Base-by-base conservation (phyloP, 2,329 filamentous ascomycete genomes). In the Neonectria hederae region DNA sequence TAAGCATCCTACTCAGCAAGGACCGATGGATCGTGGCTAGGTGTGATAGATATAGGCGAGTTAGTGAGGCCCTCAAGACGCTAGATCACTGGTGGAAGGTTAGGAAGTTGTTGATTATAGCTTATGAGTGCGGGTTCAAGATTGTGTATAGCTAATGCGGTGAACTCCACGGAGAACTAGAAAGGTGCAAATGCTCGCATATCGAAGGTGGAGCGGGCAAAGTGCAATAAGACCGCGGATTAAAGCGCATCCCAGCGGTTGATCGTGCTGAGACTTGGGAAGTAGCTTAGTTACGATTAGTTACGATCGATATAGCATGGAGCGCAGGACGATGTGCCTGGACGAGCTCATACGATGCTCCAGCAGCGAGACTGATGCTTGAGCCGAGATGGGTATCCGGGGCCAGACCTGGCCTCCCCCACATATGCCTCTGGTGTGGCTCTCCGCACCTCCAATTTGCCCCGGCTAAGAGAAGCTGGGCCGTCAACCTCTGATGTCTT, bases 381-480 rank as follows among this genome's bases (percentile, higher is more conserved):
- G 54, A 64, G 65, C 62, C 65, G 52, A 67, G 65, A 65, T 60
- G 63, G 51, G 38, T 63, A 54, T 63, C 54, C 59, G 55, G 63
- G 55, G 46, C 30, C 19, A 56, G 43, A 63, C 42, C 46, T 38
- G 46, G 67, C 66, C 65, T 72, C 71, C 71, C 71, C 71, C 71
- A 73, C 71, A 73, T 62, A 45, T 43, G 58, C 51, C 65, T 68
- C 63, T 49, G 63, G 59, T 64, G 67, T 45, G 54, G 61, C 64
- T 69, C 71, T 72, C 71, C 71, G 71, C 71, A 73, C 70, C 65
- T 72, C 68, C 70, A 71, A 69, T 67, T 64, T 55, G 59, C 58
- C 45, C 66, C 54, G 54, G 42, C 30, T 52, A 45, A 54, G 57
- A 49, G 53, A 57, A 46, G 45, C 55, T 58, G 48, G 48, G 59